Base-by-base conservation (phyloP, 1,284 basidiomycete genomes). In the Ganoderma meredithae region DNA sequence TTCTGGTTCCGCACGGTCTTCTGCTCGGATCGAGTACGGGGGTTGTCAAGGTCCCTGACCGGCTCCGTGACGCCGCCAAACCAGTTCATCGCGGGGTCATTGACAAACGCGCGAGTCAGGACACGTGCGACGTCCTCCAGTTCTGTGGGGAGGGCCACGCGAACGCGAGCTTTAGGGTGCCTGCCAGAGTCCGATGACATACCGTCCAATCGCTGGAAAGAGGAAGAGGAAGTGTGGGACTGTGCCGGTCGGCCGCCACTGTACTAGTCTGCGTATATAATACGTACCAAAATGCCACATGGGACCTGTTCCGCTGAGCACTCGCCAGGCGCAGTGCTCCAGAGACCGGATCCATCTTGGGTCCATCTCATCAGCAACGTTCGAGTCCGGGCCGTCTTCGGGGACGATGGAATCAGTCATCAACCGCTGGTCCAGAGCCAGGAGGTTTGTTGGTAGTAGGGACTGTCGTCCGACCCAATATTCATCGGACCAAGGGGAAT, bases 81-180 rank as follows among this genome's bases (percentile, higher is more conserved):
- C 72, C 74, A 75, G 70, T 75, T 75, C 72, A 74, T 74, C 19
- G 63, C 47, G 1, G 74, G 74, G 56, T 75, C 72, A 47, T 66
- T 64, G 3, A 69, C 71, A 53, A 74, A 74, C 2, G 73, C 72
- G 4, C 72, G 72, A 2, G 69, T 69, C 9, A 71, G 68, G 27
- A 71, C 61, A 15, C 55, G 53, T 7, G 70, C 64, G 17, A 65
- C 43, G n/a, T 53, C 65, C 7, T 36, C 33, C 3, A 60, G 22
- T 27, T 69, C 68, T 9, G 39, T 17, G 2, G 53, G 65, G 3
- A 39, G 10, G 8, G 65, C 65, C 12, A 22, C 36, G 36, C 65
- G 65, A 8, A 67, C 65, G 44, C 62, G 47, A 17, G 55, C 55
- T 15, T 56, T 8, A 15, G 53, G 53, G 15, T 58, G 43, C 27